Evolutionary conservation across 2,329 filamentous ascomycete genomes (phyloP).

Genomic region (Ramularia endophylla): DNA sequence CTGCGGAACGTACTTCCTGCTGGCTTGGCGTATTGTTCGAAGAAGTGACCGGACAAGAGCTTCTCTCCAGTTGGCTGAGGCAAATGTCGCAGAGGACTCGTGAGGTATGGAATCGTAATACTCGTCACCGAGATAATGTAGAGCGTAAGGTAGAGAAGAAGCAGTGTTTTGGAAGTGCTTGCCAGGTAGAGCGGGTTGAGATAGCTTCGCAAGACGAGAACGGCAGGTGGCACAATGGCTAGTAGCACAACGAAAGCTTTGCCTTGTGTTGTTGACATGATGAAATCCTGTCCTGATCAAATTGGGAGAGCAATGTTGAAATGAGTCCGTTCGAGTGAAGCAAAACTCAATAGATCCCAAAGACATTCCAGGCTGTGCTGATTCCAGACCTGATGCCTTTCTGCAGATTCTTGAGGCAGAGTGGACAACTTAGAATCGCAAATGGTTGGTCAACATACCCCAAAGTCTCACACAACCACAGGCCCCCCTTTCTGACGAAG

Average conservation of each 20-base stretch:
- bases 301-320: no score
- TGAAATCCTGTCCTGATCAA: no score
- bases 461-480: no score
- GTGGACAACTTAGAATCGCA: no score
- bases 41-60: conserved; percentile 31
- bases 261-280: neutral
- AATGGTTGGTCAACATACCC: no score
- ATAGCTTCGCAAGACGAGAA: neutral
- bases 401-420: no score
- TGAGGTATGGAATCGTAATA: conserved; percentile 30
- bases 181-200: conserved; percentile 1
- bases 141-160: neutral
- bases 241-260: neutral
- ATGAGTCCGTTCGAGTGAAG: no score
- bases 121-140: neutral
- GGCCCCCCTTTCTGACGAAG: no score
- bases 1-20: conserved; percentile 15
- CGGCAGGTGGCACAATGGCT: neutral
- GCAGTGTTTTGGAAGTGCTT: conserved; percentile 1
- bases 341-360: no score
- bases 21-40: conserved; percentile 29
- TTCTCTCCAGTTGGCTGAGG: conserved; percentile 24
- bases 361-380: no score
- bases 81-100: conserved; percentile 34
- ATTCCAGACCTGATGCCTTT: no score